A percentile compares a stretch with the other conserved stretches of the same genome.
phyloP scores from a whole-genome alignment of 208 protist species.

The Phytomonas sp. region DNA sequence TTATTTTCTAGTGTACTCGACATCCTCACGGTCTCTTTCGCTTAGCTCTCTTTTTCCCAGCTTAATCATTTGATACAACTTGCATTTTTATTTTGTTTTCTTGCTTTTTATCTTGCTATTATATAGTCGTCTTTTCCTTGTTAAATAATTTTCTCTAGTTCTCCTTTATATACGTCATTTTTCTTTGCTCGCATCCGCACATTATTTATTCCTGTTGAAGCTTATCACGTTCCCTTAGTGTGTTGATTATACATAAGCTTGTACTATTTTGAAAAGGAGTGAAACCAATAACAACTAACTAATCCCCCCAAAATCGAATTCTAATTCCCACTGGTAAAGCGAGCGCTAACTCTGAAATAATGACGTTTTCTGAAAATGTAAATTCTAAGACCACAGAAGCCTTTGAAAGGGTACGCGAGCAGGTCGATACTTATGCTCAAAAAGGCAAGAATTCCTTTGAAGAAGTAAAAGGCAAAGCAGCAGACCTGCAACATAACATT shows the following conservation, averaged over 20 bases:
- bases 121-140: conserved; percentile 13
- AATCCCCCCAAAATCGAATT: neutral
- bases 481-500: neutral
- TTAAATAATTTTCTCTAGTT: conserved; percentile 12
- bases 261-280: neutral
- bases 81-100: conserved; percentile 13
- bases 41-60: conserved; percentile 6
- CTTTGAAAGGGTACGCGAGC: neutral
- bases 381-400: neutral
- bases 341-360: neutral
- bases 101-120: conserved; percentile 9
- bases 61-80: neutral
- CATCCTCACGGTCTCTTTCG: neutral
- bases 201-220: neutral
- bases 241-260: neutral
- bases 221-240: neutral
- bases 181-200: neutral
- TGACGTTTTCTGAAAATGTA: neutral
- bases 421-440: neutral
- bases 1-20: conserved; percentile 4
- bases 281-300: neutral
- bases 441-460: conserved; percentile 1
- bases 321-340: neutral
- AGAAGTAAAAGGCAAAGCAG: neutral
- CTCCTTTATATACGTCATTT: neutral